phyloP scores from a whole-genome alignment of 257 asterid species.

The Solanum medicagineum region DNA sequence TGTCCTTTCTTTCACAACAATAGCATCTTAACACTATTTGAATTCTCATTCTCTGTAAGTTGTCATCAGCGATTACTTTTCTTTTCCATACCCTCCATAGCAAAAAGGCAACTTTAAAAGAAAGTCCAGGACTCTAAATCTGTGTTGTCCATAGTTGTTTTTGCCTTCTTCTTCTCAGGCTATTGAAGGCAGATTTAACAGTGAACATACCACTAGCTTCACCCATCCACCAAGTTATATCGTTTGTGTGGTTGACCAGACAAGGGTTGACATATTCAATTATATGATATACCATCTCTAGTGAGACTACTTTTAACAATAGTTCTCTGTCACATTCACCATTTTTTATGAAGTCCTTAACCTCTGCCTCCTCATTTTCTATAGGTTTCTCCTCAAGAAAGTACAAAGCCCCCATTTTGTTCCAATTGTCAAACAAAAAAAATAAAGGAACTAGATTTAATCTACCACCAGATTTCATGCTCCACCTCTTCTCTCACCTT shows the following conservation, averaged over 20 bases:
- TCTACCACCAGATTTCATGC: background rate
- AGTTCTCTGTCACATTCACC: background rate
- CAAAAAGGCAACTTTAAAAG: background rate
- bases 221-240: no score
- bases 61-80: no score
- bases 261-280: background rate
- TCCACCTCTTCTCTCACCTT: no score
- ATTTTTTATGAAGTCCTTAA: background rate
- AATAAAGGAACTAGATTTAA: background rate
- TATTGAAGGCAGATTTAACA: no score
- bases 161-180: background rate
- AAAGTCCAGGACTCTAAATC: background rate
- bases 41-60: background rate
- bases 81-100: no score
- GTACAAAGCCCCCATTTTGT: background rate
- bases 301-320: background rate
- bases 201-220: no score
- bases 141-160: no score
- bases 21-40: background rate
- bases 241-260: no score
- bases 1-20: background rate
- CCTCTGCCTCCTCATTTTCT: background rate
- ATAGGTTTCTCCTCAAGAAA: background rate
- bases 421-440: no score
- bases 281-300: no score